Evolutionary conservation across 257 asterid genomes (phyloP).

Genomic region (Knoxia roxburghii): DNA sequence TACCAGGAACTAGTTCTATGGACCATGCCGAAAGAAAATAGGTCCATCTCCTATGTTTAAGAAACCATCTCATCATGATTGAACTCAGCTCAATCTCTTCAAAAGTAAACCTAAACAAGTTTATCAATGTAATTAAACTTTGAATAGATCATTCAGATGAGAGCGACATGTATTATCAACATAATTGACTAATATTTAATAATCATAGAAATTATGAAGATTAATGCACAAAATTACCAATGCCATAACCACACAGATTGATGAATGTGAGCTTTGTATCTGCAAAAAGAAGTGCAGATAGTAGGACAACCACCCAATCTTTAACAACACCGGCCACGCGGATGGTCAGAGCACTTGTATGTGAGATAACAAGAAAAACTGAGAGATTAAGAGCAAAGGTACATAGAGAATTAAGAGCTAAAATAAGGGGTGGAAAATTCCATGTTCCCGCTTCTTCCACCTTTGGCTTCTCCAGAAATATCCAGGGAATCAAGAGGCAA

Average conservation of each 20-base stretch:
- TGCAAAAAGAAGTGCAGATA: conserved; percentile 89
- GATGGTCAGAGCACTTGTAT: conserved; percentile 95
- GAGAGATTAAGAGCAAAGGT: conserved; percentile 96
- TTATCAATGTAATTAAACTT: too few relatives aligned
- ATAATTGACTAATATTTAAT: neutral
- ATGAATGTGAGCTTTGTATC: conserved; percentile 80
- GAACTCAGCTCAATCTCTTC: neutral
- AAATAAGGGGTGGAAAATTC: conserved; percentile 65
- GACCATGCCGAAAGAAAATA: neutral
- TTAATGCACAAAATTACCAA: conserved; percentile 42
- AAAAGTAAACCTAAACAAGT: neutral
- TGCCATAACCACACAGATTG: conserved; percentile 86
- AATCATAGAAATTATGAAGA: neutral
- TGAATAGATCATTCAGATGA: neutral
- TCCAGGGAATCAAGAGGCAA: conserved; percentile 93
- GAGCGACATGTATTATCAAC: neutral
- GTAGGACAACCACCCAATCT: conserved; percentile 96
- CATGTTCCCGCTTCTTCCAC: conserved; percentile 72
- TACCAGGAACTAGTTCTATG: neutral
- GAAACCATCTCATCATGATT: neutral
- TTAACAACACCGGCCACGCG: conserved; percentile 99
- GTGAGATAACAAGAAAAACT: conserved; percentile 91
- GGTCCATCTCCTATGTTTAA: neutral
- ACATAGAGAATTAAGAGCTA: conserved; percentile 73
- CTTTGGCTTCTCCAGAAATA: conserved; percentile 87